Percentiles rank a stretch among this genome's conserved stretches.
Conservation (phyloP, 2,329 filamentous ascomycete genomes). For the Pseudogymnoascus sp. region DNA sequence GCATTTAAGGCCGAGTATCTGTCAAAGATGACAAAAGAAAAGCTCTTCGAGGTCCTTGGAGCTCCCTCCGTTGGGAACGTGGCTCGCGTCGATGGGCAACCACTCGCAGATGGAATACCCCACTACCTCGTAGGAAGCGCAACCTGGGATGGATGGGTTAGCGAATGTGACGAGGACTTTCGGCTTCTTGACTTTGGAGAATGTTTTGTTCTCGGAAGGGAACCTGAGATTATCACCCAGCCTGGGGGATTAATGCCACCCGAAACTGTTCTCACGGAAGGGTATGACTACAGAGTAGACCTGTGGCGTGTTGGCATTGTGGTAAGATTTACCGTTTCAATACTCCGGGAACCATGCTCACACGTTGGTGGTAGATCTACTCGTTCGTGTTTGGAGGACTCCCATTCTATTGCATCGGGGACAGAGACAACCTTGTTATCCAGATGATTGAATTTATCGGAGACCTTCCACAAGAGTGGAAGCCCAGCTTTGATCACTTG, state of each 20-base stretch:
- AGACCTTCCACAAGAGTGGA: conserved; percentile 15
- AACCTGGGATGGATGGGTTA: conserved; percentile 17
- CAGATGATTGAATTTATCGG: conserved; percentile 15
- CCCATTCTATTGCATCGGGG: conserved; percentile 11
- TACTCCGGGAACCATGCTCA: not conserved
- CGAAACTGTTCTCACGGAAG: conserved; percentile 21
- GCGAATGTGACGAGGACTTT: conserved; percentile 22
- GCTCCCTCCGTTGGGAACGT: not conserved
- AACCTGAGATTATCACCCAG: conserved; percentile 17
- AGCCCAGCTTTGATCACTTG: not conserved
- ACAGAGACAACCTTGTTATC: conserved; percentile 5
- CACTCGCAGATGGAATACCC: conserved; percentile 15
- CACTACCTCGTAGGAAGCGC: conserved; percentile 15
- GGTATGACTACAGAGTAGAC: conserved; percentile 20
- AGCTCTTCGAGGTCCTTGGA: conserved; percentile 16
- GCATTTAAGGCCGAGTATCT: conserved; percentile 22
- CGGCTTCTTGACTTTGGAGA: conserved; percentile 23
- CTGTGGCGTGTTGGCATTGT: conserved; percentile 19
- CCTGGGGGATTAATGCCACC: conserved; percentile 18
- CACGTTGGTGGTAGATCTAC: conserved; percentile 13
- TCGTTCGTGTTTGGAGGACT: conserved; percentile 12
- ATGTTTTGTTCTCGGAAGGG: conserved; percentile 14
- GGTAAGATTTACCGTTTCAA: not conserved
- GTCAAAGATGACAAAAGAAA: conserved; percentile 12
- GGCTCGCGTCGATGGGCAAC: not conserved